These are phyloP conservation scores for Crithidia mellificae DNA, from an alignment of 208 protist species.

Conservation along the genomic window DNA sequence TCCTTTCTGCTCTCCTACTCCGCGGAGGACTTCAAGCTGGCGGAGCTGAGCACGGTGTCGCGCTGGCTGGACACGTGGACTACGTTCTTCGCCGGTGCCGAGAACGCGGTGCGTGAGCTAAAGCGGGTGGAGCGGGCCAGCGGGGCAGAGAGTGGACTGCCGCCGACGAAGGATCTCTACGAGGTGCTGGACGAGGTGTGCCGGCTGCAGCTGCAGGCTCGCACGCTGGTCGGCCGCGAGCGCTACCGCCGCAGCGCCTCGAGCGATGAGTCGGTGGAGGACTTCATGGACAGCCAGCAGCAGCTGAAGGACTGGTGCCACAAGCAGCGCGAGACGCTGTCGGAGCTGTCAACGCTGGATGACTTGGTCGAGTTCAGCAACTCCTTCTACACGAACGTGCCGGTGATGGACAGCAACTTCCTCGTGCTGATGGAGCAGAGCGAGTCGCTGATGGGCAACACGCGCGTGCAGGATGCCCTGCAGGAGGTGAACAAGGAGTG, in stretches of 20 bases:
- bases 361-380: slow-evolving; percentile 71
- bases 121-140: slow-evolving; percentile 39
- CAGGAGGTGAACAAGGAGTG: slow-evolving; percentile 74
- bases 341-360: slow-evolving; percentile 44
- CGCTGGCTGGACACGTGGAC: slow-evolving; percentile 69
- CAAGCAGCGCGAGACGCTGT: slow-evolving; percentile 76
- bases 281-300: slow-evolving; percentile 65
- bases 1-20: slow-evolving; percentile 53
- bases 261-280: slow-evolving; percentile 56
- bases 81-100: slow-evolving; percentile 43
- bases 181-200: slow-evolving; percentile 62
- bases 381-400: slow-evolving; percentile 73
- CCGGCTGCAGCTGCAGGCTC: slow-evolving; percentile 74
- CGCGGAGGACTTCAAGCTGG: slow-evolving; percentile 45
- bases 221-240: slow-evolving; percentile 67
- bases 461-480: slow-evolving; percentile 66
- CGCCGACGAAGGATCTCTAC: slow-evolving; percentile 48
- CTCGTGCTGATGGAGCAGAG: slow-evolving; percentile 77
- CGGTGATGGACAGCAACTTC: slow-evolving; percentile 89
- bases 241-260: slow-evolving; percentile 52
- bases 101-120: slow-evolving; percentile 42
- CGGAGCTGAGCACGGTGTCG: slow-evolving; percentile 47
- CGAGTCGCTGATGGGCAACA: slow-evolving; percentile 55
- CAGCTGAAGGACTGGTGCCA: slow-evolving; percentile 79
- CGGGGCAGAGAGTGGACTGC: slow-evolving; percentile 16